These are phyloP conservation scores for Apiotrichum veenhuisii DNA, from an alignment of 1,284 basidiomycete genomes.

Conservation along the genomic window DNA sequence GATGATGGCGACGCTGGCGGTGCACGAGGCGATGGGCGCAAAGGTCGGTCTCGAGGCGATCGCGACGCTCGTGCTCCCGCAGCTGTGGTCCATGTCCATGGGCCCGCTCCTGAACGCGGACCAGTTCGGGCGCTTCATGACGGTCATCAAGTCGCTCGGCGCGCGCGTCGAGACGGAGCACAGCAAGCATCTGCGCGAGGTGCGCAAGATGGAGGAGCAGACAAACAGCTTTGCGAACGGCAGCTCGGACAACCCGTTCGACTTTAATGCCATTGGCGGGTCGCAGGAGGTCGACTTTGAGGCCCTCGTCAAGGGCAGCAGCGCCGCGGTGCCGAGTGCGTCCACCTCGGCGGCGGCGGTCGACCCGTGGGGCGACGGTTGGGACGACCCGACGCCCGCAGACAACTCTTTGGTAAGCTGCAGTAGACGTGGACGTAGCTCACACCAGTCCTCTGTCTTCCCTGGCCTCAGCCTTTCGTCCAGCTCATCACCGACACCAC, in stretches of 20 bases:
- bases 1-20: slow-evolving; percentile 88
- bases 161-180: slow-evolving; percentile 49
- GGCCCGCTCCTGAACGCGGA: slow-evolving; percentile 83
- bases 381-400: slow-evolving; percentile 28
- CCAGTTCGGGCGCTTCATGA: slow-evolving; percentile 89
- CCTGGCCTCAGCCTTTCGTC: slow-evolving; percentile 7
- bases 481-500: background rate
- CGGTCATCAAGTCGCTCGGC: slow-evolving; percentile 48
- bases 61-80: slow-evolving; percentile 86
- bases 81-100: slow-evolving; percentile 94
- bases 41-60: slow-evolving; percentile 94
- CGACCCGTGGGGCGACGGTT: slow-evolving; percentile 45
- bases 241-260: slow-evolving; percentile 21
- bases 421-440: background rate
- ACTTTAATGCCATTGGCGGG: slow-evolving; percentile 21
- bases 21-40: slow-evolving; percentile 93
- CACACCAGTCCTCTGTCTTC: slow-evolving; percentile 11
- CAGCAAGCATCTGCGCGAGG: slow-evolving; percentile 47
- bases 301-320: slow-evolving; percentile 42
- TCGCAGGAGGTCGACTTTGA: slow-evolving; percentile 49
- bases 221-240: slow-evolving; percentile 27
- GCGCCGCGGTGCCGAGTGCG: background rate
- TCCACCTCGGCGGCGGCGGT: slow-evolving; percentile 9
- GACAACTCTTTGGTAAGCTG: slow-evolving; percentile 27
- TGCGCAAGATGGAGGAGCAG: slow-evolving; percentile 46